Evolutionary conservation across 2,329 filamentous ascomycete species (phyloP), one percentile per base, ranked within the genome.

Genomic region (Byssothecium circinans): DNA sequence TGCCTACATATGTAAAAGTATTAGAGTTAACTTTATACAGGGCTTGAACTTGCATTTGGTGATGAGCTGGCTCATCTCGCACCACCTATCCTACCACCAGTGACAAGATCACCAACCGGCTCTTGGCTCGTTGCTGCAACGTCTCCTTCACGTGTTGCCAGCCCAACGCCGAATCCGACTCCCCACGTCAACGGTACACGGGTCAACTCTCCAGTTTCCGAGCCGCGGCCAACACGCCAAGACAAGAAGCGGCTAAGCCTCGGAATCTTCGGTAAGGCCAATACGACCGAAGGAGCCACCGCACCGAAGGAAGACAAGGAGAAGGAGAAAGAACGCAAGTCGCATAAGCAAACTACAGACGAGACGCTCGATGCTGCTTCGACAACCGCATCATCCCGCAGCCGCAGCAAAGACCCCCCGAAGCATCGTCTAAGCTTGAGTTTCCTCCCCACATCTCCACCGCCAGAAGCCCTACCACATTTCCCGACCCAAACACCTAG

Each of bases 1-100:
- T 27, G 14, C 4, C 52, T 53, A 6, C 20, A 49, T 50, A 35
- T 6, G 19, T 25, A 8, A 29, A 8, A 23, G 8, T 25, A 7
- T 65, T 6, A 22, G 23, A 8, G 32, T 58, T 64, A 50, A 64
- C 65, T 11, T 43, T 2, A 49, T 53, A 7, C 46, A 74, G 72
- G 74, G 14, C 78, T 79, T 49, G 76, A 78, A 58, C 57, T 65
- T 12, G 73, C 71, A 14, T 79, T 75, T 51, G 63, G 66, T 18
- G 64, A 67, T 14, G 76, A 79, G 54, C 52, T 79, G 11, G 60
- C 63, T 11, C 58, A 67, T 12, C 61, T 79, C 2, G 68, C 70
- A 50, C 73, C 73, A 4, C 53, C 57, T 15, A 61, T 62, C 5
- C 52, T 58, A 36, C 52, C 55, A n/a, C 60, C 63, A 40, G 43